These are phyloP conservation scores for Coniochaeta sp. DNA, from an alignment of 2,329 filamentous ascomycete species.

Conservation along the genomic window DNA sequence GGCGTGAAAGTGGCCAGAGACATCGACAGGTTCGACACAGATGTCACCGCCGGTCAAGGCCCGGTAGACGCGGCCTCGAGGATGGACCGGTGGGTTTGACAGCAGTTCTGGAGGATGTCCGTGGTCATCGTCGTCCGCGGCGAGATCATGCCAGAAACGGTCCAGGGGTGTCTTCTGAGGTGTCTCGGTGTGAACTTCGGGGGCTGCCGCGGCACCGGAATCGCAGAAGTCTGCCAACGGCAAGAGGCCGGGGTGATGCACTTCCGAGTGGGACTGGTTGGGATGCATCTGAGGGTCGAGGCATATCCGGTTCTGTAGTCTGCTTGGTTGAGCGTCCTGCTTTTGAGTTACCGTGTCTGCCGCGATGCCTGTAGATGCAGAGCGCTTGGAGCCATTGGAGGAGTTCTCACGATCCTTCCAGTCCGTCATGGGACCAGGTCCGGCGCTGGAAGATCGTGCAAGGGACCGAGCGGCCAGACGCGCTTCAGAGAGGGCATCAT, in stretches of 20 bases:
- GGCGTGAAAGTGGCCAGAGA: neutral
- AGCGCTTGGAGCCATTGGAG: neutral
- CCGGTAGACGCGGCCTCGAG: neutral
- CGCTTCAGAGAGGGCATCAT: neutral
- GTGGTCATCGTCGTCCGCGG: neutral
- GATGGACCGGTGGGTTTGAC: neutral
- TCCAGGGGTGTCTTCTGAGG: neutral
- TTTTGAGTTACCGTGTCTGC: neutral
- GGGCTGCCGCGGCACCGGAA: neutral
- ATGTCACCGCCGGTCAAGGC: constrained; percentile 2
- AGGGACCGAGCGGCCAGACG: no score
- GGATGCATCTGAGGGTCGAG: neutral
- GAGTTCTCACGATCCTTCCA: neutral
- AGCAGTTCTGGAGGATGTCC: neutral
- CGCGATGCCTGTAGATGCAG: neutral
- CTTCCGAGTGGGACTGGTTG: constrained; percentile 1
- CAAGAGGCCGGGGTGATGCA: neutral
- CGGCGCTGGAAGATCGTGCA: neutral
- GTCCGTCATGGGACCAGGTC: neutral
- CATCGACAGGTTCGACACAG: neutral
- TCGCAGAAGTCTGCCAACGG: neutral
- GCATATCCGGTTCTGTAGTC: neutral
- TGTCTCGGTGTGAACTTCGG: neutral
- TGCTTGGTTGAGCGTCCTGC: no score
- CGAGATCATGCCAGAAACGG: neutral